Evolutionary conservation across 1,139 yeast genomes (phyloP), one percentile per base, ranked within the genome.

Genomic region (Pichia cactophila): DNA sequence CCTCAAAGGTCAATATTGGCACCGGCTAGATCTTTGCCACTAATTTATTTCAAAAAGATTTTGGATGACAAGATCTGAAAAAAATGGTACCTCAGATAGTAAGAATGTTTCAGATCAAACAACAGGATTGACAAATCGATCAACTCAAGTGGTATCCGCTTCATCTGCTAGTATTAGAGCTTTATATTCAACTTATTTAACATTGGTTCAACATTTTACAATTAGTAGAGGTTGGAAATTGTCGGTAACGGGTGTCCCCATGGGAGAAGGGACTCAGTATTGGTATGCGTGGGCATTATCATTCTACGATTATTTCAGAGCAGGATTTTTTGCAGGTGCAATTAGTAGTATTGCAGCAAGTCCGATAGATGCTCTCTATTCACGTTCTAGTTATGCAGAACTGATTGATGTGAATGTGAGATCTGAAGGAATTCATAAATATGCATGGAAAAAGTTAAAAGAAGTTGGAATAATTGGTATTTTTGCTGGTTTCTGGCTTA

Each of bases 331-430:
- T 0, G 97, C 97, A 0, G 97, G 97, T 1, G 80, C 83, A 0
- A 80, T 81, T 14, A 96, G 92, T 59, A 85, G 95, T 17, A 68
- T 87, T n/a, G 92, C 89, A 1, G 96, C 96, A 1, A 95, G 97
- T 2, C 97, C 97, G 0, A 76, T 90, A 3, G 97, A 90, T 66
- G 96, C 97, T 9, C 81, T 90, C 8, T 86, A 85, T 59, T 80
- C 95, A 1, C 73, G 97, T 57, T 86, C 89, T 61, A 74, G 82
- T 2, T 84, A 88, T 1, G 77, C 84, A 6, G 96, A 87, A 57
- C 69, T 88, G 54, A 67, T 88, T 28, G 87, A 89, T 5, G 73
- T 76, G 38, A 86, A 86, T 63, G 78, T 77, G 48, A 50, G 47
- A 29, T 83, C 85, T 51, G 40, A 50, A 14, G 54, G 53, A 11